Percentiles rank a stretch among this genome's conserved stretches.
These are phyloP conservation scores for Alternaria metachromatica DNA, from an alignment of 2,329 filamentous ascomycete genomes.

Conservation along the genomic window DNA sequence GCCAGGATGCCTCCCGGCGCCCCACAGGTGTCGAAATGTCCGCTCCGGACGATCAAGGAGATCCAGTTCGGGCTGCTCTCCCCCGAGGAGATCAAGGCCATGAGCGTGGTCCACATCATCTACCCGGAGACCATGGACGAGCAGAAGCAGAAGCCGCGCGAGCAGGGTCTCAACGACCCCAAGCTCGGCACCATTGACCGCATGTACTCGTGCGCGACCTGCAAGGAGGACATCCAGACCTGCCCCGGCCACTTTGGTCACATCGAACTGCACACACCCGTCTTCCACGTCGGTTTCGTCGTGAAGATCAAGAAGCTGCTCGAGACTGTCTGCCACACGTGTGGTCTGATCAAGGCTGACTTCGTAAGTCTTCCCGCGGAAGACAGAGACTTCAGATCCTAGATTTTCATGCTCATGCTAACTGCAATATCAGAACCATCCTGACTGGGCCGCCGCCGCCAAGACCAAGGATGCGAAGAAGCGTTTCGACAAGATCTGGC, in stretches of 20 bases:
- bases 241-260: constrained; percentile 99
- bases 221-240: constrained; percentile 91
- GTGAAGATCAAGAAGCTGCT: constrained; percentile 99
- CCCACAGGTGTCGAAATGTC: constrained; percentile 72
- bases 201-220: constrained; percentile 94
- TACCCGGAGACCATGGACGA: constrained; percentile 99
- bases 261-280: constrained; percentile 95
- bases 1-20: constrained; percentile 81
- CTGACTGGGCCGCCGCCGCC: constrained; percentile 82
- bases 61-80: constrained; percentile 98
- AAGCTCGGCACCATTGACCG: constrained; percentile 96
- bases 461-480: constrained; percentile 89
- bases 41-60: constrained; percentile 96
- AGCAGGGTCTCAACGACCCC: constrained; percentile 92
- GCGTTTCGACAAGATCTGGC: constrained; percentile 92
- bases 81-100: constrained; percentile 97
- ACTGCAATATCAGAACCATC: constrained; percentile 68
- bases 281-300: constrained; percentile 94
- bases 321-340: constrained; percentile 98
- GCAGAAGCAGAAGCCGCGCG: constrained; percentile 85
- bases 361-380: constrained; percentile 83
- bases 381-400: constrained; percentile 58
- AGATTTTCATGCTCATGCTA: constrained; percentile 59
- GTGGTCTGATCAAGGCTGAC: constrained; percentile 96
- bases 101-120: constrained; percentile 95